Percentiles rank a stretch among this genome's conserved stretches.
Conservation (phyloP, 768 basidiomycete genomes). For the Tephrocybe rancida region DNA sequence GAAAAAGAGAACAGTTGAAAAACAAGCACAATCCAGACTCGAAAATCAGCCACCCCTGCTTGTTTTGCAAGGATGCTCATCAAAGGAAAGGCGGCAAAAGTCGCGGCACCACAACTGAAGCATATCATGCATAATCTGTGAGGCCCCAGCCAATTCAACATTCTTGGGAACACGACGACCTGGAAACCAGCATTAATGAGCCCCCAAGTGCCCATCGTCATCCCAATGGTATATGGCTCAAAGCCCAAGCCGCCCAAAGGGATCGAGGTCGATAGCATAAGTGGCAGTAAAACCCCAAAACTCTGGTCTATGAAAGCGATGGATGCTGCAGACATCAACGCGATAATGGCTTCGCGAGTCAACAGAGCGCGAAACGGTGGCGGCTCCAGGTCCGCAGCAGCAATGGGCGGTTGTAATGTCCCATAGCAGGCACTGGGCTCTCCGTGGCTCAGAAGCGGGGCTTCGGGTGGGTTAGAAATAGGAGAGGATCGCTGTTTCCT, state of each 20-base stretch:
- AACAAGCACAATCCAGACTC: slow-evolving; percentile 33
- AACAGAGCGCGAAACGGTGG: slow-evolving; percentile 21
- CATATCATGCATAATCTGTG: slow-evolving; percentile 34
- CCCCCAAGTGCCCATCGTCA: slow-evolving; percentile 36
- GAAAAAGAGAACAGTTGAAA: slow-evolving; percentile 23
- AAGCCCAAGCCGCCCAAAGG: slow-evolving; percentile 45
- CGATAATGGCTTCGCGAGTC: slow-evolving; percentile 35
- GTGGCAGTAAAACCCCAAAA: slow-evolving; percentile 39
- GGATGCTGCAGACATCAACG: slow-evolving; percentile 38
- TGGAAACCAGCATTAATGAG: slow-evolving; percentile 38
- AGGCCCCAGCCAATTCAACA: slow-evolving; percentile 36
- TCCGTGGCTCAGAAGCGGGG: background rate
- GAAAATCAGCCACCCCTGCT: slow-evolving; percentile 23
- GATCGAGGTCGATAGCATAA: slow-evolving; percentile 47
- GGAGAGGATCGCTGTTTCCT: slow-evolving; percentile 2
- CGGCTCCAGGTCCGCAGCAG: slow-evolving; percentile 21
- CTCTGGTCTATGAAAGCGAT: slow-evolving; percentile 46
- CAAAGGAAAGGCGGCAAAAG: slow-evolving; percentile 38
- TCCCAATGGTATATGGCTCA: slow-evolving; percentile 44
- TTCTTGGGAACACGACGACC: slow-evolving; percentile 30
- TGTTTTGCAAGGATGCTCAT: slow-evolving; percentile 33
- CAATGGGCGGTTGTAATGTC: slow-evolving; percentile 17
- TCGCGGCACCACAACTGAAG: slow-evolving; percentile 26
- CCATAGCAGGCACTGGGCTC: slow-evolving; percentile 1
- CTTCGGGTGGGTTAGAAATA: background rate